Evolutionary conservation across 2,329 filamentous ascomycete species (phyloP).

Genomic region (Hymenoscyphus linearis): DNA sequence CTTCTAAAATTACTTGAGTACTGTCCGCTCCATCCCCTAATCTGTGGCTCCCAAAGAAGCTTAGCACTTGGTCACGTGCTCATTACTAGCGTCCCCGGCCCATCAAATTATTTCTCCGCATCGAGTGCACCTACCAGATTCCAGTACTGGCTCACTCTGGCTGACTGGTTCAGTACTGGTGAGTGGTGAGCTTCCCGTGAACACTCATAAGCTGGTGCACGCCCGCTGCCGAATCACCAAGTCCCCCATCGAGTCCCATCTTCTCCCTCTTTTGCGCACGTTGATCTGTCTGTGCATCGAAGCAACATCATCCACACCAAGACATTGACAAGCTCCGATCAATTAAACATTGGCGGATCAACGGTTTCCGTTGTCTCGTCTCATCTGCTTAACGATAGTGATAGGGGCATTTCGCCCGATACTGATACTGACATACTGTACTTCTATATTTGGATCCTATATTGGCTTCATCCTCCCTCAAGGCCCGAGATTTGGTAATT

Average conservation of each 20-base stretch:
- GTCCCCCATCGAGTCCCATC: neutral
- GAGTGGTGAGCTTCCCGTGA: too few relatives aligned
- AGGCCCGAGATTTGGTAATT: too few relatives aligned
- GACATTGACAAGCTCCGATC: neutral
- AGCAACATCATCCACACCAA: neutral
- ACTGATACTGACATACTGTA: too few relatives aligned
- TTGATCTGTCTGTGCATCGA: slow-evolving; percentile 3
- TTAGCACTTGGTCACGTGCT: neutral
- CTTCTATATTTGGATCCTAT: too few relatives aligned
- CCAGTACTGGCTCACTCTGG: neutral
- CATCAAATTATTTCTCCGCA: neutral
- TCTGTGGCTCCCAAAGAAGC: neutral
- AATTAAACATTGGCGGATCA: too few relatives aligned
- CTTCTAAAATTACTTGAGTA: neutral
- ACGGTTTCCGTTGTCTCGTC: neutral
- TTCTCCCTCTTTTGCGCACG: neutral
- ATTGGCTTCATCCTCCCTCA: too few relatives aligned
- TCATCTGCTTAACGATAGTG: neutral
- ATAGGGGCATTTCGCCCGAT: too few relatives aligned
- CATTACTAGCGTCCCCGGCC: neutral
- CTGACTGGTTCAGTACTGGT: too few relatives aligned
- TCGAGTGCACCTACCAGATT: neutral
- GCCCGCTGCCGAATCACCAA: slow-evolving; percentile 5
- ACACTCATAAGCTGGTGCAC: neutral
- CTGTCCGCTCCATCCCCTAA: neutral